Percentiles rank a stretch among this genome's conserved stretches.
phyloP scores from a whole-genome alignment of 2,329 filamentous ascomycete genomes.

The Cyclaneusma minus region DNA sequence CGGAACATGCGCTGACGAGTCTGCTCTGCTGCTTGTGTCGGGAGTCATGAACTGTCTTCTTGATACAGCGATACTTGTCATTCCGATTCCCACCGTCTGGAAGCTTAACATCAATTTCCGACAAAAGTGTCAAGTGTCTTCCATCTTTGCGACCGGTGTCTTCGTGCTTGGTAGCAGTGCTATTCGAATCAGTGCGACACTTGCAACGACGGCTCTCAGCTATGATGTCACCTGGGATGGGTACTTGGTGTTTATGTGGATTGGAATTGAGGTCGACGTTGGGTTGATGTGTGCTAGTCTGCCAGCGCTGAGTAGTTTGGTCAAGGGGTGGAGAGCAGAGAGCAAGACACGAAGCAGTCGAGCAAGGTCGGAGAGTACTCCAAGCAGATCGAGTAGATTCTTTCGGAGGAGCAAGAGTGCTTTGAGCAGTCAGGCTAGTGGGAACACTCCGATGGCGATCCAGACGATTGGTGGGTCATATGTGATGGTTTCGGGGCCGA shows the following conservation, averaged over 20 bases:
- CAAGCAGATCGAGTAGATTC: too few relatives aligned
- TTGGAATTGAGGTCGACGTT: constrained; percentile 1
- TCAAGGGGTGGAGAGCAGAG: constrained; percentile 1
- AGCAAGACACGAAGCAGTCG: too few relatives aligned
- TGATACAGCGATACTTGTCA: neutral
- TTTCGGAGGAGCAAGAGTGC: too few relatives aligned
- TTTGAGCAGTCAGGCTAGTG: too few relatives aligned
- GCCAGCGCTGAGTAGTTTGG: constrained; percentile 1
- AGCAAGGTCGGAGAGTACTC: too few relatives aligned
- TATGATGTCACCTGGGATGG: constrained; percentile 1
- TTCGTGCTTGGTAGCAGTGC: neutral
- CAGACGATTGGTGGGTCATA: too few relatives aligned
- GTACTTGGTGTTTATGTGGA: constrained; percentile 1
- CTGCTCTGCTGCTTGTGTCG: neutral
- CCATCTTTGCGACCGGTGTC: neutral
- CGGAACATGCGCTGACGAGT: neutral
- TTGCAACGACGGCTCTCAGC: neutral
- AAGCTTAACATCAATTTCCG: neutral
- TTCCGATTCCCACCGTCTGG: neutral
- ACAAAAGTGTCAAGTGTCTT: neutral
- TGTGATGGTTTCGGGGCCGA: too few relatives aligned
- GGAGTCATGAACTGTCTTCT: neutral
- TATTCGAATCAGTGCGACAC: neutral
- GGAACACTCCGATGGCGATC: too few relatives aligned
- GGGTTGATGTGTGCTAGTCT: neutral